Base-by-base conservation (phyloP, 805 yeast genomes). In the Clavispora vitiphila region DNA sequence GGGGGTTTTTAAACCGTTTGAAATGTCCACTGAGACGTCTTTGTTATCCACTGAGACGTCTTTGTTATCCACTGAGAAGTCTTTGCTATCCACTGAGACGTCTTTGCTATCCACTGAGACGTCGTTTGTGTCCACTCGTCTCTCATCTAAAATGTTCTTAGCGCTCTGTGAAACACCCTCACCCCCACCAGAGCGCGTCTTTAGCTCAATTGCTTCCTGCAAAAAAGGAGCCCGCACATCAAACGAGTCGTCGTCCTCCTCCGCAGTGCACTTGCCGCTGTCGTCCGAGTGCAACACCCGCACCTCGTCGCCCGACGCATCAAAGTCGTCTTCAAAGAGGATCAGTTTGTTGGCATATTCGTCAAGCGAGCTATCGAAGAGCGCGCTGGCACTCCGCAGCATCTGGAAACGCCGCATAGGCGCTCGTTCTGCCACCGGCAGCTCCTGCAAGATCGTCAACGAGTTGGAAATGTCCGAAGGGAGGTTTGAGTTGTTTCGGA, bases 221-320 rank as follows among this genome's bases (percentile, higher is more conserved):
- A 26, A 26, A n/a, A 26, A 26, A 11, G 12, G 26, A n/a, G 3
- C 18, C 5, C 30, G 16, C 15, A 2, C 30, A n/a, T 26, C 30
- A 14, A n/a, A n/a, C 8, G 15, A n/a, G 30, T 26, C 30, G 16
- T 46, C 50, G 25, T 44, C 51, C 37, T 42, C 49, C 20, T 49
- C 45, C 2, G 53, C 55, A 9, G 51, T 44, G 20, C 55, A 55
- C 38, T 54, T 44, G 8, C 55, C 54, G 15, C 64, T 57, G 35
- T 61, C 65, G 41, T 60, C 61, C 25, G 41, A 60, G 30, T 27
- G 62, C 42, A 38, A 51, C 38, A 40, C 53, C 51, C 48, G 41
- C 30, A 51, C 38, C 21, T 51, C 55, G 29, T 49, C 55, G n/a
- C 40, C 53, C 8, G 54, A 43, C 18, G 36, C 30, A 11, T 40